Evolutionary conservation across 805 yeast species (phyloP), one percentile per base, ranked within the genome.

Genomic region (Candida coleopterorum): DNA sequence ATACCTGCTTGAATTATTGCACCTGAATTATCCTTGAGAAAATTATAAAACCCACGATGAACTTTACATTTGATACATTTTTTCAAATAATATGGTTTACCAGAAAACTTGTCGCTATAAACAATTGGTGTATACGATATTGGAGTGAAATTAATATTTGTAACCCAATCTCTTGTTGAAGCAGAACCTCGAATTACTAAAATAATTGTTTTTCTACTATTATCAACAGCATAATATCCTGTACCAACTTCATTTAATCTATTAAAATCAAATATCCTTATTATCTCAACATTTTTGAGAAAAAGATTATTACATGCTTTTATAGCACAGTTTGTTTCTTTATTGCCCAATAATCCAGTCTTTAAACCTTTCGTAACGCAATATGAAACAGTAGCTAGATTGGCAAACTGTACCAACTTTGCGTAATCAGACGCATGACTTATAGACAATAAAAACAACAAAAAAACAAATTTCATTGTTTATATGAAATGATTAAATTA

Each of bases 151-250:
- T 68, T 65, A 32, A 81, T 60, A 56, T 85, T 83, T 22, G 77
- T 67, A 9, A 69, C 38, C 81, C 85, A 79, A 51, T 85, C 93
- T 28, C 69, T 65, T 11, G 66, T 52, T 7, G 80, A 68, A 1
- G 77, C 59, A 0, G 87, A 75, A 4, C 93, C 93, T 57, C 87
- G 68, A 45, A 78, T 79, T 0, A 66, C 74, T 28, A 79, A 53
- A 15, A 72, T 52, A 4, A 83, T 58, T 32, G 70, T 64, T 29
- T 64, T 51, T 15, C 53, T 49, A 2, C 45, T 43, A 41, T 67
- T 69, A 50, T 79, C 83, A 8, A 70, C 58, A 7, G 77, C 74
- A 17, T 75, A 62, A 47, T 58, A 70, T 0, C 84, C 85, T 3
- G 79, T 64, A 0, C 85, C 81, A 2, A 60, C 56, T 11, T 71